Evolutionary conservation across 257 asterid genomes (phyloP).

Genomic region (Solanum ossicruentum): DNA sequence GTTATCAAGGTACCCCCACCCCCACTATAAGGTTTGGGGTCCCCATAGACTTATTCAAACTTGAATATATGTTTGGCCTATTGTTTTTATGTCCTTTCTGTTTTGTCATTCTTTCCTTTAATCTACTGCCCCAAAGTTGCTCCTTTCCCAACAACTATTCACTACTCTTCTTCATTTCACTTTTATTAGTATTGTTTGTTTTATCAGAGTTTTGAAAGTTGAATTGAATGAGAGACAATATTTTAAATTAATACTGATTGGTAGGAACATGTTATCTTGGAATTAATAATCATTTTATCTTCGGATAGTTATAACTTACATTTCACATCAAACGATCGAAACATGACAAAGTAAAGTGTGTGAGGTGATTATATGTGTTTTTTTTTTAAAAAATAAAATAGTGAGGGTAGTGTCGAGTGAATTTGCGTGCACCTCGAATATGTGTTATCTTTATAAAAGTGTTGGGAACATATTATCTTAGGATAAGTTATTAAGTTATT

Average conservation of each 20-base stretch:
- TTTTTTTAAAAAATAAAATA: background rate
- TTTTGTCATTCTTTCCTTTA: background rate
- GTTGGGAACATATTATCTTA: too few species aligned
- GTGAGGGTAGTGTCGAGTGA: background rate
- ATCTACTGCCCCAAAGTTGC: background rate
- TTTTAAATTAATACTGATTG: too few species aligned
- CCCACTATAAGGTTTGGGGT: constrained; percentile 2
- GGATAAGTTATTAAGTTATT: too few species aligned
- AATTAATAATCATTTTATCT: too few species aligned
- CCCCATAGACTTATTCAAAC: constrained; percentile 10
- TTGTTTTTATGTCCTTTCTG: constrained; percentile 13
- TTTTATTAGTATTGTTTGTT: background rate
- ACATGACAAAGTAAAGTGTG: background rate
- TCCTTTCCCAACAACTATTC: background rate
- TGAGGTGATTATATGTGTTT: background rate
- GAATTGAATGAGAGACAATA: too few species aligned
- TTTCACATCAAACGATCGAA: background rate
- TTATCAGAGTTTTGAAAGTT: too few species aligned
- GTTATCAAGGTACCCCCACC: constrained; percentile 9
- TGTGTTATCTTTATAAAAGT: background rate
- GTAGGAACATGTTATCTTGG: too few species aligned
- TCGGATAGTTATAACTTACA: too few species aligned
- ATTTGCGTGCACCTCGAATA: background rate
- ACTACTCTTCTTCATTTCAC: background rate
- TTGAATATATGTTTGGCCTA: constrained; percentile 17